phyloP scores from a whole-genome alignment of 305 asterid species.

The Fraxinus platypoda region DNA sequence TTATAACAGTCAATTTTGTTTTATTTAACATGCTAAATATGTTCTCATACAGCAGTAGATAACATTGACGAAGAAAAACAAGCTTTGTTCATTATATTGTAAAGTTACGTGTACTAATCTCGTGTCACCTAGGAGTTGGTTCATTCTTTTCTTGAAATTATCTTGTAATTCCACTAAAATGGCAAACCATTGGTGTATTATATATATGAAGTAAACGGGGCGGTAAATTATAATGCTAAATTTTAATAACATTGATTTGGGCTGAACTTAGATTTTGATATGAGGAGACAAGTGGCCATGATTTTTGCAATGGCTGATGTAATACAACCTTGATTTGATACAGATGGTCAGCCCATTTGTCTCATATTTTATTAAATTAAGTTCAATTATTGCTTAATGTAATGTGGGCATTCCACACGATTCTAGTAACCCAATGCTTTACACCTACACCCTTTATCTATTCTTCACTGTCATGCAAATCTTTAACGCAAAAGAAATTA shows the following conservation, averaged over 20 bases:
- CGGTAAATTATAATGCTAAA: not conserved
- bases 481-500: not conserved
- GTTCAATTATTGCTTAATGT: constrained; percentile 20
- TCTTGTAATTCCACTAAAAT: not conserved
- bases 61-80: not conserved
- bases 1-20: not conserved
- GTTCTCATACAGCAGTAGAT: not conserved
- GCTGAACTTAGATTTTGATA: not conserved
- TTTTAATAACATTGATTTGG: not conserved
- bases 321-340: constrained; percentile 14
- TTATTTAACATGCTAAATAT: not conserved
- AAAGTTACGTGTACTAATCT: not conserved
- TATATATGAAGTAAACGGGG: not conserved
- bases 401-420: not conserved
- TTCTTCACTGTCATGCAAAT: not conserved
- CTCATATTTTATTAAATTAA: constrained; percentile 19
- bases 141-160: not conserved
- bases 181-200: not conserved
- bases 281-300: not conserved
- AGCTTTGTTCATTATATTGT: not conserved
- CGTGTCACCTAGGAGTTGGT: not conserved
- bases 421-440: not conserved
- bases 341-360: constrained; percentile 10
- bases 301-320: not conserved
- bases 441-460: not conserved